Conservation (phyloP, 768 basidiomycete genomes). For the Dacryopinax primogenitus region DNA sequence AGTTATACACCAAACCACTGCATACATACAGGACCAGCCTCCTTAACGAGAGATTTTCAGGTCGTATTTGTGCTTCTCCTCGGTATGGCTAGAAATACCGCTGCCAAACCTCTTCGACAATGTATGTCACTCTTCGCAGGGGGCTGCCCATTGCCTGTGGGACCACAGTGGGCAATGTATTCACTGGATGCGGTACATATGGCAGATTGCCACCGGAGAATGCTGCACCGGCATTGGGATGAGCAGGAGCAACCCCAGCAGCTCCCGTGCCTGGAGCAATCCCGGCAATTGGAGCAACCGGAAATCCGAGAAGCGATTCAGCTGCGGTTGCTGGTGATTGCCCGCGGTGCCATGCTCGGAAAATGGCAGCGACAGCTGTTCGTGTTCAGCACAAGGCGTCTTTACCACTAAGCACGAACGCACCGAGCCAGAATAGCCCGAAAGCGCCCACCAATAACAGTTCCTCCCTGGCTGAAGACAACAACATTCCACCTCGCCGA, state of each 20-base stretch:
- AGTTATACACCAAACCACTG: no score
- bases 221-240: background rate
- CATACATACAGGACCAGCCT: background rate
- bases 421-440: slow-evolving; percentile 7
- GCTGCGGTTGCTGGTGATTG: background rate
- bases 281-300: background rate
- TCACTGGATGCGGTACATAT: background rate
- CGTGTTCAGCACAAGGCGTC: background rate
- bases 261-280: background rate
- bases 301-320: background rate
- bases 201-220: background rate
- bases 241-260: background rate
- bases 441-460: background rate
- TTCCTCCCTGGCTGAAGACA: background rate
- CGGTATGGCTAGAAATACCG: background rate
- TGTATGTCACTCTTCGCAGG: background rate
- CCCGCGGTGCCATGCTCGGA: background rate
- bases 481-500: background rate
- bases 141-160: slow-evolving; percentile 7
- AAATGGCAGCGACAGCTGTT: background rate
- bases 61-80: background rate
- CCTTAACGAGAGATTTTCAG: no score
- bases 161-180: background rate
- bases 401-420: background rate
- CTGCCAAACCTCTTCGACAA: background rate